A percentile compares a stretch with the other conserved stretches of the same genome.
Evolutionary conservation across 371 early-diverging fungal genomes (phyloP).

Genomic region (Mucor racemosus): DNA sequence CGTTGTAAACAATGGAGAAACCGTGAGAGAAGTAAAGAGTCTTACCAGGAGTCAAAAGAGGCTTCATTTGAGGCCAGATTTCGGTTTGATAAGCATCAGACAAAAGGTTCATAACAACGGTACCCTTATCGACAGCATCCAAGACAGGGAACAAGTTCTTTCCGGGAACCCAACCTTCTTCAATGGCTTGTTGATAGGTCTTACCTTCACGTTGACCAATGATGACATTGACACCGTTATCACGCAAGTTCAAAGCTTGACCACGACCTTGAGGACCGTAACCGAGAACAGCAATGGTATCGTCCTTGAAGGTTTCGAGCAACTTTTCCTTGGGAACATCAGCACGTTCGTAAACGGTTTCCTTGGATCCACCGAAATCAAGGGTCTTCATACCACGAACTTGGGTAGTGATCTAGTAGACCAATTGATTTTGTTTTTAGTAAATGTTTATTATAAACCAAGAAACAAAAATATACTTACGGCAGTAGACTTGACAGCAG

Average conservation of each 20-base stretch:
- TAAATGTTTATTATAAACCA: background rate
- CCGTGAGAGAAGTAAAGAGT: conserved; percentile 98
- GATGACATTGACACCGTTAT: conserved; percentile 96
- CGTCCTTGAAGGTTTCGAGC: conserved; percentile 88
- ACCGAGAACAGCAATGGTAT: conserved; percentile 95
- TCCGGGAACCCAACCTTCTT: conserved; percentile 97
- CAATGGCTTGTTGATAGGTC: conserved; percentile 91
- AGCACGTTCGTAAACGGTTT: conserved; percentile 93
- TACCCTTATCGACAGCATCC: conserved; percentile 90
- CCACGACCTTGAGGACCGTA: conserved; percentile 98
- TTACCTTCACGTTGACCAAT: conserved; percentile 94
- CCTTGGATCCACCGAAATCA: conserved; percentile 93
- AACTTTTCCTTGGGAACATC: conserved; percentile 95
- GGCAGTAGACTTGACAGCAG: conserved; percentile 40
- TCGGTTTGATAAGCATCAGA: conserved; percentile 97
- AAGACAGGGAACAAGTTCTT: conserved; percentile 94
- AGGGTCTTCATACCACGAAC: conserved; percentile 90
- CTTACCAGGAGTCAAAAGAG: conserved; percentile 93
- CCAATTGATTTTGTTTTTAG: background rate
- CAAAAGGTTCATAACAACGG: conserved; percentile 93
- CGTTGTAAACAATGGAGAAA: conserved; percentile 93
- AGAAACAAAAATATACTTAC: conserved; percentile 21
- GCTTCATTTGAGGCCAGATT: conserved; percentile 90
- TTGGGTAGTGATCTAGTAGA: conserved; percentile 44
- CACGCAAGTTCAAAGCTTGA: conserved; percentile 95